These are phyloP conservation scores for Cubamyces sp. DNA, from an alignment of 768 basidiomycete species.

Conservation along the genomic window DNA sequence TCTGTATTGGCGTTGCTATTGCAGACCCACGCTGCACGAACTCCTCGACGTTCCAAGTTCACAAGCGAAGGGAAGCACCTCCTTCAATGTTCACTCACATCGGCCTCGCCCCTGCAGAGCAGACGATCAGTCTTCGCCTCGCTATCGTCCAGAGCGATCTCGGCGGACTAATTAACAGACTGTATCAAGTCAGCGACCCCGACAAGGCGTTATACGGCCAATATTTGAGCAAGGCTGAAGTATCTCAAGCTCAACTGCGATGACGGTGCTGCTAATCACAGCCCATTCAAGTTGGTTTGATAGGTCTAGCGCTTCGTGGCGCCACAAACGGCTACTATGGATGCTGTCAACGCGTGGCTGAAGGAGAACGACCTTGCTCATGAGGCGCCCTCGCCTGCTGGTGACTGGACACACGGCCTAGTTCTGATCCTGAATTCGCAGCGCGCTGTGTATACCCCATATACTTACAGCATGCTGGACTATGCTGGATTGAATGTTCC, in stretches of 20 bases:
- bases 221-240: background rate
- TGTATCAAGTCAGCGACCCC: constrained; percentile 39
- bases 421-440: too few relatives aligned
- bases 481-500: too few relatives aligned
- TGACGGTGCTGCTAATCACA: background rate
- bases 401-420: too few relatives aligned
- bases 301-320: constrained; percentile 34
- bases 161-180: constrained; percentile 39
- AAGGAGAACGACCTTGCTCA: constrained; percentile 33
- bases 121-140: constrained; percentile 41
- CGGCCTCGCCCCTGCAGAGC: constrained; percentile 36
- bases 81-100: constrained; percentile 18
- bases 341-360: constrained; percentile 35
- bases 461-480: too few relatives aligned
- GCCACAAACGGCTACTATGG: constrained; percentile 30
- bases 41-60: background rate
- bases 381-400: constrained; percentile 29
- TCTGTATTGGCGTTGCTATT: background rate
- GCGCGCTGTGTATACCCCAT: too few relatives aligned
- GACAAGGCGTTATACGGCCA: background rate
- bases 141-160: constrained; percentile 42
- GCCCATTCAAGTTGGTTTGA: background rate
- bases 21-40: background rate
- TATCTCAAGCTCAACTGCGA: too few relatives aligned
- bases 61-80: background rate